phyloP scores from a whole-genome alignment of 202 grass and related monocot genomes.

The Carex sylvatica region DNA sequence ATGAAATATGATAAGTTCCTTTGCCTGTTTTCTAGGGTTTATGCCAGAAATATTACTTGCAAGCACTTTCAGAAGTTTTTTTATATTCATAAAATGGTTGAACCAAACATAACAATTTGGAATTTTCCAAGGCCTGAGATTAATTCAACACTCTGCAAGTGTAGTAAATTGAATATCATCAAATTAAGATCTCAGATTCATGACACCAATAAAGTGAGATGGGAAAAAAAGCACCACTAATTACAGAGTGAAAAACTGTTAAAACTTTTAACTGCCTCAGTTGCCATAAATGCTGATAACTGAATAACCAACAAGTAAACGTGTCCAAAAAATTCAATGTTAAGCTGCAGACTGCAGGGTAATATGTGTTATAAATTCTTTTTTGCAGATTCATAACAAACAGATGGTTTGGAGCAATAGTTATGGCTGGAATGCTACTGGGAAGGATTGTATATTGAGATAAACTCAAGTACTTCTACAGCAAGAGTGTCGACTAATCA shows the following conservation, averaged over 20 bases:
- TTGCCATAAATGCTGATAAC: background rate
- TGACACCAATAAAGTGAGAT: background rate
- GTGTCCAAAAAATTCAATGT: background rate
- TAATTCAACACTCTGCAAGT: background rate
- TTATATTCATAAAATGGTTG: no score
- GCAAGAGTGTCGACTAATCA: background rate
- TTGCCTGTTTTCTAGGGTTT: no score
- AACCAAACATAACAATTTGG: background rate
- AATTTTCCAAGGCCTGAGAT: background rate
- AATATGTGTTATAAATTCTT: conserved; percentile 4
- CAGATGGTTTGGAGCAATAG: conserved; percentile 43
- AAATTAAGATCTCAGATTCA: background rate
- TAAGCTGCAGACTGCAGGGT: background rate
- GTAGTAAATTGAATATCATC: background rate
- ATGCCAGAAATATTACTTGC: no score
- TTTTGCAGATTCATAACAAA: conserved; percentile 39
- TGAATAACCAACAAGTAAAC: background rate
- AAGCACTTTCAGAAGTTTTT: no score
- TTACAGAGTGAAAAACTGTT: background rate
- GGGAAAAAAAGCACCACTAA: background rate
- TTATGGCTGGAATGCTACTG: conserved; percentile 38
- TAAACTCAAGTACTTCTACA: background rate
- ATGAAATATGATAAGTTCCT: background rate
- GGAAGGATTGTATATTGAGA: conserved; percentile 35
- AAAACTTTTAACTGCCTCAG: background rate